These are phyloP conservation scores for Trypanosoma grayi DNA, from an alignment of 208 protist species.

Conservation along the genomic window DNA sequence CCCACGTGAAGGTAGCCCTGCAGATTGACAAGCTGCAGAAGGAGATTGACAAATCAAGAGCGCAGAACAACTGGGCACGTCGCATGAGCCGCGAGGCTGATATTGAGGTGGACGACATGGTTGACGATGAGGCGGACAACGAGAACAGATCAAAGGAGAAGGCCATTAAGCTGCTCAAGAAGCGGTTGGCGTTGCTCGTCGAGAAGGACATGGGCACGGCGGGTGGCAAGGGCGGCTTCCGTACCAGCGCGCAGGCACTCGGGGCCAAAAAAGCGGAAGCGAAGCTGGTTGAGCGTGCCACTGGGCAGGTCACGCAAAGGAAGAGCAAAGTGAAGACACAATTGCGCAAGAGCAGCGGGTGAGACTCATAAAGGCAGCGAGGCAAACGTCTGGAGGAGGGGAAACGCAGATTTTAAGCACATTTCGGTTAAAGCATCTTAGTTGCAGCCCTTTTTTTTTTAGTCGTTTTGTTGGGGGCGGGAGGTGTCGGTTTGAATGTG, in stretches of 20 bases:
- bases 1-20: conserved; percentile 66
- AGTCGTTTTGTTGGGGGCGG: too few species aligned
- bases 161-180: conserved; percentile 72
- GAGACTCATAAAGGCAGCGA: neutral
- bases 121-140: conserved; percentile 67
- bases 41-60: conserved; percentile 75
- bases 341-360: neutral
- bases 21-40: conserved; percentile 89
- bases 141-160: conserved; percentile 72
- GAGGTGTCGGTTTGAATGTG: too few species aligned
- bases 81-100: conserved; percentile 74
- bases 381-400: too few species aligned
- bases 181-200: conserved; percentile 51
- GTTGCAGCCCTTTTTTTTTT: too few species aligned
- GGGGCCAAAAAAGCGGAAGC: conserved; percentile 74
- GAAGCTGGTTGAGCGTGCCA: conserved; percentile 62
- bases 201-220: conserved; percentile 69
- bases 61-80: conserved; percentile 66
- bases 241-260: conserved; percentile 63
- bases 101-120: conserved; percentile 81
- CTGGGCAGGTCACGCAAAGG: conserved; percentile 17
- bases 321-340: neutral
- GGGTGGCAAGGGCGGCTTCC: conserved; percentile 84
- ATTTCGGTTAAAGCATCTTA: too few species aligned
- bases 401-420: too few species aligned